A percentile compares a stretch with the other conserved stretches of the same genome.
Evolutionary conservation across 805 yeast genomes (phyloP).

Genomic region (Candida coquimbonensis): DNA sequence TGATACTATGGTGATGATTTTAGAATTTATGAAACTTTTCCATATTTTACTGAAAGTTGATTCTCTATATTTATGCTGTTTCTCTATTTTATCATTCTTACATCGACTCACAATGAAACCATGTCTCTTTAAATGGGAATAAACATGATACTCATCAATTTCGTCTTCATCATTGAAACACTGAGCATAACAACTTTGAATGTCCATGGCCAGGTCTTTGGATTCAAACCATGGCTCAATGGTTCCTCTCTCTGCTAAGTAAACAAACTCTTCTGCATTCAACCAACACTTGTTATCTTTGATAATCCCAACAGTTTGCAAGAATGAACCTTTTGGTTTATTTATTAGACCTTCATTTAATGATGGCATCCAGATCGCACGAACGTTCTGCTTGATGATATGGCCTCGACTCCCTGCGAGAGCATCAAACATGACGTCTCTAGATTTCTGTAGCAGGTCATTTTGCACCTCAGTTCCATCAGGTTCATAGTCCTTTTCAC

Average conservation of each 20-base stretch:
- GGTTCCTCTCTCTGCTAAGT: constrained; percentile 77
- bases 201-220: constrained; percentile 38
- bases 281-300: constrained; percentile 43
- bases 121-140: constrained; percentile 63
- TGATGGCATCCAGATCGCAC: constrained; percentile 39
- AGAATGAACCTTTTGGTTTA: constrained; percentile 63
- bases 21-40: not conserved
- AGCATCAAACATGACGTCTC: constrained; percentile 69
- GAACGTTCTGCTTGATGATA: constrained; percentile 39
- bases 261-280: constrained; percentile 61
- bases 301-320: constrained; percentile 64
- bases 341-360: constrained; percentile 30
- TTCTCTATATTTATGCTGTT: not conserved
- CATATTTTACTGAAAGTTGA: not conserved
- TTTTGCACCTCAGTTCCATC: constrained; percentile 59
- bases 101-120: constrained; percentile 60
- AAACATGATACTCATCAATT: constrained; percentile 56
- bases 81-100: constrained; percentile 4
- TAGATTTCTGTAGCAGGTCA: constrained; percentile 41
- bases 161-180: constrained; percentile 36
- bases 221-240: constrained; percentile 32
- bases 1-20: not conserved
- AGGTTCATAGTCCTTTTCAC: constrained; percentile 83
- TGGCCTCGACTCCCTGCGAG: constrained; percentile 43
- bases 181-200: constrained; percentile 58